Percentiles rank a stretch among this genome's conserved stretches.
Conservation (phyloP, 208 protist species). For the Acanthamoeba lugdunensis region DNA sequence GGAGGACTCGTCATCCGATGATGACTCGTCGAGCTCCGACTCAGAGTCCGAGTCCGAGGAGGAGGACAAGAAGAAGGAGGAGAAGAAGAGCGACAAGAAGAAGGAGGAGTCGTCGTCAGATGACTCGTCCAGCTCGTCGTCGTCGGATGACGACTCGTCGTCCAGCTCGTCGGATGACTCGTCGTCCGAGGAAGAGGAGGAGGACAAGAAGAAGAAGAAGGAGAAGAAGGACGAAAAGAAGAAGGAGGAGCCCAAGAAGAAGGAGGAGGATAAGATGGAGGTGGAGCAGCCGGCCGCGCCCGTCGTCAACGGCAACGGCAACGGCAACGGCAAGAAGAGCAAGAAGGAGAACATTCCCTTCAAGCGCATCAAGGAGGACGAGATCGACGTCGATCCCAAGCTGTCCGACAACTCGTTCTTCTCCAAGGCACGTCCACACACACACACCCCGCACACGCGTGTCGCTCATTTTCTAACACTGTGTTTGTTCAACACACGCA, state of each 20-base stretch:
- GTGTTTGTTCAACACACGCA: not conserved
- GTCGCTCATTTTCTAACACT: too few species aligned
- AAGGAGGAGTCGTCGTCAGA: not conserved
- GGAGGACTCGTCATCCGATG: not conserved
- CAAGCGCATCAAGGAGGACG: slow-evolving; percentile 66
- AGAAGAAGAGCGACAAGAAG: slow-evolving; percentile 45
- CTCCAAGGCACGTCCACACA: slow-evolving; percentile 67
- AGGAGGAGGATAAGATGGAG: slow-evolving; percentile 57
- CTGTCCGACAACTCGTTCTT: slow-evolving; percentile 82
- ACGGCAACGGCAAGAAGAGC: not conserved
- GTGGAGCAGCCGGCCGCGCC: slow-evolving; percentile 13
- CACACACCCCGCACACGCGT: not conserved
- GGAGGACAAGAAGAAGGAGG: slow-evolving; percentile 16
- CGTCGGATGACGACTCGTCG: not conserved
- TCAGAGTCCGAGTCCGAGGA: slow-evolving; percentile 30
- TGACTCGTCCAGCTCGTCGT: too few species aligned
- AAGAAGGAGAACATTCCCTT: slow-evolving; percentile 73
- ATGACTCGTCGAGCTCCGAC: not conserved
- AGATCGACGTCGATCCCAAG: slow-evolving; percentile 44
- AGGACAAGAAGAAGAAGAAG: slow-evolving; percentile 41
- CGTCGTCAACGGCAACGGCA: not conserved
- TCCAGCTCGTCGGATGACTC: not conserved
- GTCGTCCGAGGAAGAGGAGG: slow-evolving; percentile 31
- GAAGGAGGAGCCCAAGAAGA: slow-evolving; percentile 44
- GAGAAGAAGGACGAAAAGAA: slow-evolving; percentile 6